A percentile compares a stretch with the other conserved stretches of the same genome.
Conservation (phyloP, 768 basidiomycete species). For the Rhodosporidiobolus sp. region DNA sequence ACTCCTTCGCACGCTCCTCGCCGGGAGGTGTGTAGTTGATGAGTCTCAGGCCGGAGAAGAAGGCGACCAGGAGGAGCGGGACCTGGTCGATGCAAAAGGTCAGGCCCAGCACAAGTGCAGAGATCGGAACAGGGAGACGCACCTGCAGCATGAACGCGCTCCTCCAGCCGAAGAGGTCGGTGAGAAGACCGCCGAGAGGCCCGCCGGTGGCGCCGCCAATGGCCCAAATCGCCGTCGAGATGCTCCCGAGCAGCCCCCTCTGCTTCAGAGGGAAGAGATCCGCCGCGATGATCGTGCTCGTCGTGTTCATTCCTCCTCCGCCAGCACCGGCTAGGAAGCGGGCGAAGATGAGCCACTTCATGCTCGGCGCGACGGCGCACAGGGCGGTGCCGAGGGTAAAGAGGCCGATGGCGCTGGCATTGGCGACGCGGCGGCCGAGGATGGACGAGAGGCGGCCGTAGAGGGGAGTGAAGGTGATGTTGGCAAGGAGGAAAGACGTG, state of each 20-base stretch:
- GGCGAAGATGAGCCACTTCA: slow-evolving; percentile 74
- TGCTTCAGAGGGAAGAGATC: slow-evolving; percentile 85
- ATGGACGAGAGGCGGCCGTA: slow-evolving; percentile 49
- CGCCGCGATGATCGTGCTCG: slow-evolving; percentile 61
- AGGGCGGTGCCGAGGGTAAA: slow-evolving; percentile 82
- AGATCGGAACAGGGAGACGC: background rate
- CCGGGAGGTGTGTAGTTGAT: slow-evolving; percentile 69
- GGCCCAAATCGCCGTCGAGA: slow-evolving; percentile 65
- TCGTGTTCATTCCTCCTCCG: slow-evolving; percentile 56
- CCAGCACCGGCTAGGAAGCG: slow-evolving; percentile 54
- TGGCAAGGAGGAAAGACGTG: slow-evolving; percentile 54
- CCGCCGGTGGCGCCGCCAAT: slow-evolving; percentile 57
- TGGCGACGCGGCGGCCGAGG: slow-evolving; percentile 68
- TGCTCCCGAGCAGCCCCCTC: slow-evolving; percentile 82
- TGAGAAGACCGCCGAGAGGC: slow-evolving; percentile 46
- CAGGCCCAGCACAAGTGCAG: too few relatives aligned
- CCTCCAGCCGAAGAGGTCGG: slow-evolving; percentile 57
- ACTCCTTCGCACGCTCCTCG: background rate
- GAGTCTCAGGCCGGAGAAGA: slow-evolving; percentile 67
- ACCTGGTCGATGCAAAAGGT: slow-evolving; percentile 57
- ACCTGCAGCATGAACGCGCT: slow-evolving; percentile 59
- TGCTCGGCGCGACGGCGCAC: slow-evolving; percentile 80
- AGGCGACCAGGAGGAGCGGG: slow-evolving; percentile 71
- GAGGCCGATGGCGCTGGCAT: slow-evolving; percentile 73
- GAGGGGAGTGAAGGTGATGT: slow-evolving; percentile 43